Evolutionary conservation across 2,329 filamentous ascomycete genomes (phyloP), one percentile per base, ranked within the genome.

Genomic region (Scopulariopsis brevicaulis): DNA sequence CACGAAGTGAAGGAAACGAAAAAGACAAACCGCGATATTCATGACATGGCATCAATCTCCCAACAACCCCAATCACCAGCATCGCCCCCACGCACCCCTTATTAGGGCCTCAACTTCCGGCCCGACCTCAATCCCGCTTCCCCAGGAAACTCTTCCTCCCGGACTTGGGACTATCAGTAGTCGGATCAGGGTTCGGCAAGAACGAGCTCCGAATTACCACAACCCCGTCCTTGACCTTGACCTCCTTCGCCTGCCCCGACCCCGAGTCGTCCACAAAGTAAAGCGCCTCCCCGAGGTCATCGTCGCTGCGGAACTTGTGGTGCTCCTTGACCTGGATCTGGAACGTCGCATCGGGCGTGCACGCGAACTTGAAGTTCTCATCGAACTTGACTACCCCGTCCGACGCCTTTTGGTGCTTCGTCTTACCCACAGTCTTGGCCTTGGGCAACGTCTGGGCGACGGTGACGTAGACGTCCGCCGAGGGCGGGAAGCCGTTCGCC

Each of bases 211-310:
- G 87, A 53, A 96, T 69, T 0, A 83, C 77, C 1, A 96, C 86
- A 1, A 73, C 80, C 25, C 90, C 91, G 40, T 74, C 77, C 14
- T 93, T 93, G 28, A 92, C 85, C 37, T 76, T 80, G 56, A 99
- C 73, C 48, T 83, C 77, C 76, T 93, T 94, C 64, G 93, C 86
- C 35, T 79, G 76, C 12, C 82, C 82, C 1, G 77, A 74, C 2
- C 83, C 81, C 1, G 78, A 81, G 68, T 99, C 93, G 62, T 93
- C 90, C n/a, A 99, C 83, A 68, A 95, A 92, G 74, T 96, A 96
- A n/a, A 87, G 69, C 5, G 83, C 83, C 67, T 97, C 92, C 57
- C 94, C 94, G 0, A 99, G 79, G 60, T 86, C 82, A 58, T 92
- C 86, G 68, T 95, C 90, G 59, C 84, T 87, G 56, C 89, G 87